A percentile compares a stretch with the other conserved stretches of the same genome.
Conservation (phyloP, 2,329 filamentous ascomycete genomes). For the Talaromyces sp. region DNA sequence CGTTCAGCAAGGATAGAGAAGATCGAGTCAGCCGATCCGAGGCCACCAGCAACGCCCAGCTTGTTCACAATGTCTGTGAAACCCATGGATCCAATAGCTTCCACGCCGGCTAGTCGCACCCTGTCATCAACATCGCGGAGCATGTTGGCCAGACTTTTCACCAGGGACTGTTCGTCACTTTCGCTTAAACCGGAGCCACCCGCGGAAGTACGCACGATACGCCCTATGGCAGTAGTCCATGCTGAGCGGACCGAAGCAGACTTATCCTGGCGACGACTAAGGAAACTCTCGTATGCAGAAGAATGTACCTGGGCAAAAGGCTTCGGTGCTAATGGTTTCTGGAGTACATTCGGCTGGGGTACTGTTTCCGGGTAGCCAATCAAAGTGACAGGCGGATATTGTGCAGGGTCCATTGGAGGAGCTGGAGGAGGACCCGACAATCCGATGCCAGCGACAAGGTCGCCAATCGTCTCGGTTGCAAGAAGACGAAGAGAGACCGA, state of each 20-base stretch:
- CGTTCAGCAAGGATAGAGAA: conserved; percentile 80
- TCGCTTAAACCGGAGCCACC: conserved; percentile 83
- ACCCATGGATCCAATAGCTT: conserved; percentile 74
- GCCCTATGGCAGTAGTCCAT: conserved; percentile 79
- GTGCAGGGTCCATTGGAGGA: conserved; percentile 70
- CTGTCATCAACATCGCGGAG: conserved; percentile 86
- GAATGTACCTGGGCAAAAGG: conserved; percentile 83
- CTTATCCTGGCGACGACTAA: conserved; percentile 84
- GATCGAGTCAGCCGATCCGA: conserved; percentile 72
- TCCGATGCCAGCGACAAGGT: conserved; percentile 91
- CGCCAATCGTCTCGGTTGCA: conserved; percentile 89
- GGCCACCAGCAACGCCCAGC: conserved; percentile 70
- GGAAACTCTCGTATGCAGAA: conserved; percentile 75
- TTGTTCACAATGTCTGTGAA: conserved; percentile 79
- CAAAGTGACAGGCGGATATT: conserved; percentile 65
- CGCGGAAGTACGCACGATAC: conserved; percentile 86
- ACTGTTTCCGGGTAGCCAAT: conserved; percentile 51
- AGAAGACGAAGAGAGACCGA: conserved; percentile 80
- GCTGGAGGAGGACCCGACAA: conserved; percentile 78
- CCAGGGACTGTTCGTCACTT: conserved; percentile 72
- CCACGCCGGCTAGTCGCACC: conserved; percentile 84
- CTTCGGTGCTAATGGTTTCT: conserved; percentile 79
- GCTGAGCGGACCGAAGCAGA: conserved; percentile 74
- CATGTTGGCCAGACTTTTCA: conserved; percentile 73
- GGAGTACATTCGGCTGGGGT: conserved; percentile 59